Conservation (phyloP, 352 stramenopile species). For the Pilasporangium apinafurcum region DNA sequence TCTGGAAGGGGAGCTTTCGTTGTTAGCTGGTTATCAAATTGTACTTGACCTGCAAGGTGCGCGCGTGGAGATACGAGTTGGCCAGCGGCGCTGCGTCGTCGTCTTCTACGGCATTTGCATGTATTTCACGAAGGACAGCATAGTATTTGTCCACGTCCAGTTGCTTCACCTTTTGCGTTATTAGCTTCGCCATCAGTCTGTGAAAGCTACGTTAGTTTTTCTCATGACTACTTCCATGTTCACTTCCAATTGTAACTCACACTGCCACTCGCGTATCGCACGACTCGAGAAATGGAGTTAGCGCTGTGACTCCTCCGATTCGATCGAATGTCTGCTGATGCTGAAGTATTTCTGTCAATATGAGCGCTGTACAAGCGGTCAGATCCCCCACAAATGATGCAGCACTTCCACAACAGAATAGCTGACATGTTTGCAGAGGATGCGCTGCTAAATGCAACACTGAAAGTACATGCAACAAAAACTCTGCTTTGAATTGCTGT, state of each 20-base stretch:
- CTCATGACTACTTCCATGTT: too few species aligned
- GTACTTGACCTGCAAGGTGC: conserved; percentile 18
- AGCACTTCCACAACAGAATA: conserved; percentile 22
- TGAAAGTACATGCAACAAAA: conserved; percentile 26
- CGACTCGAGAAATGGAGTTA: conserved; percentile 21
- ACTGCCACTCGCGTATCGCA: conserved; percentile 42
- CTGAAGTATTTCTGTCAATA: conserved; percentile 13
- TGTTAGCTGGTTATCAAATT: too few species aligned
- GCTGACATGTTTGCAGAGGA: conserved; percentile 9
- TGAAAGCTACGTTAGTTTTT: too few species aligned
- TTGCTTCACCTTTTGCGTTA: conserved; percentile 23
- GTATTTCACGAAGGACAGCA: conserved; percentile 27
- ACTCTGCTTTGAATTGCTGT: conserved; percentile 13
- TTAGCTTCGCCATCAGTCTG: conserved; percentile 33
- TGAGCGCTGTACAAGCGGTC: conserved; percentile 15
- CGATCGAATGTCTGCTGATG: background rate
- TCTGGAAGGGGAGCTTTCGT: too few species aligned
- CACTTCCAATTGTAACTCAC: conserved; percentile 17
- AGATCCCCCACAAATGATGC: conserved; percentile 20
- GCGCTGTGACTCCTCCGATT: conserved; percentile 6
- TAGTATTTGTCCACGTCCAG: conserved; percentile 17
- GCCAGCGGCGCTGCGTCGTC: conserved; percentile 29
- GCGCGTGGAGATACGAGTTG: conserved; percentile 27
- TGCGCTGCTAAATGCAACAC: conserved; percentile 15
- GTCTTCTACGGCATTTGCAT: conserved; percentile 25